A percentile compares a stretch with the other conserved stretches of the same genome.
These are phyloP conservation scores for Tetrapisispora fleetii DNA, from an alignment of 805 yeast genomes.

Conservation along the genomic window DNA sequence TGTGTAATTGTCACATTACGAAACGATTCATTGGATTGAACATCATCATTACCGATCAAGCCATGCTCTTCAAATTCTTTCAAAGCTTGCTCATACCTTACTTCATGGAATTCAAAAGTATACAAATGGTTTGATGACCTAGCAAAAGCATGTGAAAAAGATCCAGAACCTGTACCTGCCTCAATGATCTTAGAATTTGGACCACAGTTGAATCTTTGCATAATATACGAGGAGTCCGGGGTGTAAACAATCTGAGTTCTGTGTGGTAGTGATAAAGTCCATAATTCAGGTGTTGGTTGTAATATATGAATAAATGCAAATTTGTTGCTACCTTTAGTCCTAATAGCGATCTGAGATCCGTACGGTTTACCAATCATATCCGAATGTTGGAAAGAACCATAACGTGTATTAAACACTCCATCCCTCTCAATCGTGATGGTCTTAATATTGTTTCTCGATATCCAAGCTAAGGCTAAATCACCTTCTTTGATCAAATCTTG, in stretches of 20 bases:
- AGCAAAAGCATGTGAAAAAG: slow-evolving; percentile 87
- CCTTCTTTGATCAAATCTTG: slow-evolving; percentile 71
- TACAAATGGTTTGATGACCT: slow-evolving; percentile 72
- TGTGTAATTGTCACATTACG: slow-evolving; percentile 63
- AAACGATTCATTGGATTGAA: slow-evolving; percentile 5
- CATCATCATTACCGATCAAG: slow-evolving; percentile 23
- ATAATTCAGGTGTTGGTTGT: slow-evolving; percentile 89
- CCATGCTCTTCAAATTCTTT: slow-evolving; percentile 70
- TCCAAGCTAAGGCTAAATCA: slow-evolving; percentile 78
- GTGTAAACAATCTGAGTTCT: slow-evolving; percentile 96
- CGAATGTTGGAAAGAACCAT: slow-evolving; percentile 80
- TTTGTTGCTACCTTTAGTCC: slow-evolving; percentile 43
- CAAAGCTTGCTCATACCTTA: slow-evolving; percentile 69
- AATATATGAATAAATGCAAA: slow-evolving; percentile 79
- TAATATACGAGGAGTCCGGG: slow-evolving; percentile 85
- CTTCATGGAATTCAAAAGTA: slow-evolving; percentile 87
- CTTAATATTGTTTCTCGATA: slow-evolving; percentile 69
- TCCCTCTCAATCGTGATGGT: slow-evolving; percentile 57
- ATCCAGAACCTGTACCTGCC: slow-evolving; percentile 97
- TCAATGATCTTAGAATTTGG: slow-evolving; percentile 78
- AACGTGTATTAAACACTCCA: slow-evolving; percentile 67
- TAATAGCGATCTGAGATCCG: slow-evolving; percentile 74
- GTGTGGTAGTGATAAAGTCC: slow-evolving; percentile 95
- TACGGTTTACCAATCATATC: slow-evolving; percentile 70
- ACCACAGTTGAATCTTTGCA: slow-evolving; percentile 66